Base-by-base conservation (phyloP, 306 rosid genomes). In the Vigna reflexopilosa region DNA sequence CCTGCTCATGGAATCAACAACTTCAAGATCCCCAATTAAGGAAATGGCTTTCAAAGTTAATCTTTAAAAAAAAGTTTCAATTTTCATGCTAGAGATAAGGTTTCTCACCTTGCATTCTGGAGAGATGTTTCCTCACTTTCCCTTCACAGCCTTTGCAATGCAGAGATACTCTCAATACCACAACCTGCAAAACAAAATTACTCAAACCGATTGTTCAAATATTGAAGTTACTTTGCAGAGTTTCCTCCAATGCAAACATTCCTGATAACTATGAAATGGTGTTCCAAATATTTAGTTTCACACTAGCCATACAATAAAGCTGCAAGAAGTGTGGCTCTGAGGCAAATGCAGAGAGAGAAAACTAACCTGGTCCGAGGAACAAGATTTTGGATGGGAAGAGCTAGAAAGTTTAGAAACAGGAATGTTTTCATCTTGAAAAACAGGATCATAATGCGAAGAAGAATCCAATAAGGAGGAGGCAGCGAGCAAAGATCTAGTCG, bases 121-220 rank as follows among this genome's bases (percentile, higher is more conserved):
- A 89, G 6, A 95, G 88, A 86, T 92, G 98, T 78, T 95, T 95
- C 83, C 93, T 91, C 67, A 95, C 87, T 82, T 95, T 95, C 68
- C 98, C 96, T 85, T 83, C 98, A 83, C 98, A 95, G 20, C 93
- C 98, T 86, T 83, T 95, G 87, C 98, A 95, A 84, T 95, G 98
- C 71, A 95, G 82, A 78, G 98, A 92, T 79, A 92, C 98, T 87
- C 92, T 92, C 81, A 95, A 80, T 36, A 88, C 96, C 58, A 93
- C 97, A 70, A 88, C 93, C 96, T 95, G 90, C 78, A 70, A 58
- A 72, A 72, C 47, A 24, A 34, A 12, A 0, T 19, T 51, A 58
- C 54, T 77, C 73, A 77, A 54, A 36, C 38, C 63, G 52, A 3
- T 49, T 26, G 28, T 16, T 24, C 4, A 19, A 47, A 36, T 42